A percentile compares a stretch with the other conserved stretches of the same genome.
Conservation (phyloP, 2,329 filamentous ascomycete genomes). For the Xylaria sp. region DNA sequence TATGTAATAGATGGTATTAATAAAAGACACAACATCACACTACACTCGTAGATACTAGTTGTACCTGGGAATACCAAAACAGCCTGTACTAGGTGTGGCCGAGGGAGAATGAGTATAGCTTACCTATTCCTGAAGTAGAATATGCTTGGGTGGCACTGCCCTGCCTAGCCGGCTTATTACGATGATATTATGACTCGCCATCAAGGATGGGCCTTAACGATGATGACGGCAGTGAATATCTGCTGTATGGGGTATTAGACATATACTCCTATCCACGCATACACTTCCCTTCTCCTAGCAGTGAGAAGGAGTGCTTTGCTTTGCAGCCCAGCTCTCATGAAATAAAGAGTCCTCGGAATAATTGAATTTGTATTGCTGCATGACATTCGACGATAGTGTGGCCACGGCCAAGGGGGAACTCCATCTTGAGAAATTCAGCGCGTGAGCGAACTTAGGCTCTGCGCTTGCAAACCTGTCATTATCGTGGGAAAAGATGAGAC, state of each 20-base stretch:
- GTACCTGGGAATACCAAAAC: not conserved
- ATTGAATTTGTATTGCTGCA: not conserved
- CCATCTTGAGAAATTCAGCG: conserved; percentile 4
- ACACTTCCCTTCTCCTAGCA: not conserved
- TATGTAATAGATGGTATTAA: not conserved
- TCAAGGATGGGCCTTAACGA: not conserved
- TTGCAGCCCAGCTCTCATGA: not conserved
- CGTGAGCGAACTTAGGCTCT: not conserved
- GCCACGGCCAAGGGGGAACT: not conserved
- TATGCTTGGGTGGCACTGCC: conserved; percentile 18
- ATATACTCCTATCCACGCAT: too few species aligned
- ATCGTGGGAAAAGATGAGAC: not conserved
- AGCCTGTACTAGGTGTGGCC: not conserved
- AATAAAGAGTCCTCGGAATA: not conserved
- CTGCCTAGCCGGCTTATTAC: conserved; percentile 1
- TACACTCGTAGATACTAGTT: not conserved
- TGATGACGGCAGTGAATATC: too few species aligned
- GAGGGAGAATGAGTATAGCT: conserved; percentile 1
- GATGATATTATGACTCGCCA: conserved; percentile 8
- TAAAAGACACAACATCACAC: not conserved
- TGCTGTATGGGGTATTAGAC: too few species aligned
- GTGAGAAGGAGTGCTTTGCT: not conserved
- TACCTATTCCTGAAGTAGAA: conserved; percentile 28
- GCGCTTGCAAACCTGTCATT: not conserved
- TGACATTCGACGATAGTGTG: conserved; percentile 2